Evolutionary conservation across 2,329 filamentous ascomycete species (phyloP), one percentile per base, ranked within the genome.

Genomic region (Sclerotinia spermophila): DNA sequence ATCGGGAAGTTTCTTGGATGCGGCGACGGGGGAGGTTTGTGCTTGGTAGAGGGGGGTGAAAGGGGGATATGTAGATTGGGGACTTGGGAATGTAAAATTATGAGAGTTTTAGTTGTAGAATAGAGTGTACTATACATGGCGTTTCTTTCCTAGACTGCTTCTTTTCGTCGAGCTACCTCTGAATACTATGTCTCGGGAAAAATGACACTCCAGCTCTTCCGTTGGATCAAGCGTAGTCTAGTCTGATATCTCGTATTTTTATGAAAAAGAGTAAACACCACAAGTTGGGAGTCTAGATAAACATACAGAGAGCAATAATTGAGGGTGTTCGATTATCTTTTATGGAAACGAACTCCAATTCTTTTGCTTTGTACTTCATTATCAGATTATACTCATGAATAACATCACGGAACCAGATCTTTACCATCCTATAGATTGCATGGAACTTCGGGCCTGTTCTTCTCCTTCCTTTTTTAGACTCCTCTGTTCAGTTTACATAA

Each of bases 41-140:
- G 69, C 71, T 11, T 76, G 74, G 74, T 76, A 74, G 69, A 70
- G 21, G 24, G 66, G 62, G 15, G 24, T 38, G 33, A 10, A 30
- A 30, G n/a, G 19, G 24, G 17, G 3, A 19, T 33, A 2, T 44
- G 7, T n/a, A 45, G 24, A 33, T 8, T 2, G 6, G 38, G 38
- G 35, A 1, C n/a, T 58, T 38, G 38, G 19, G 10, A 10, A 13
- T n/a, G 3, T 15, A 27, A 24, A 59, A 8, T 27, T 4, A 58
- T n/a, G 10, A 35, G 35, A 19, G 8, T 35, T n/a, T 59, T 24
- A 24, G 33, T n/a, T 40, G 33, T 58, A 13, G 19, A 58, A 8
- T 13, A 21, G 19, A 5, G 55, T 27, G 7, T 42, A 27, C 13
- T 10, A 27, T 40, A n/a, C 1, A 44, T 24, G 27, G 24, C 4